Evolutionary conservation across 108 stramenopile species (phyloP), one percentile per base, ranked within the genome.

Genomic region (Conticribra weissflogii): DNA sequence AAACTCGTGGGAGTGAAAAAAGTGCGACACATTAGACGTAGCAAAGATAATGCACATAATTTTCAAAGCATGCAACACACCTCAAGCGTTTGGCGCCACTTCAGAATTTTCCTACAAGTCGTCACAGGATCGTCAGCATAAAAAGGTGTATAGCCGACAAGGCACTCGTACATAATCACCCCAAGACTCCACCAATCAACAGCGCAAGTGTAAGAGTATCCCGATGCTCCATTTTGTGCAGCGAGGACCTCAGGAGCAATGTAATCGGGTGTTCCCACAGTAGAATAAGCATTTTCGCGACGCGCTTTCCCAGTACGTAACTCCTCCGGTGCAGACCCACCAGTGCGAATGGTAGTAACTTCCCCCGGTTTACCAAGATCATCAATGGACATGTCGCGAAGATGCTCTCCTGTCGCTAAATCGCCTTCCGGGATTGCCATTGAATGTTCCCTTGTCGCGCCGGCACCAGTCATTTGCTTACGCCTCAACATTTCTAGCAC

Each of bases 171-270:
- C 97, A 99, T 98, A 70, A 99, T 99, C 8, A 99, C 98, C 12
- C 99, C 99, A 33, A 99, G 76, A 45, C 86, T 88, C 98, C 99
- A 99, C 99, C 99, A 99, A 85, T 99, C 99, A 25, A 98, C 97
- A 46, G 95, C 95, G 65, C 92, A 95, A 16, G 96, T 98, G 72
- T 99, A 99, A 16, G 96, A 97, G 60, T 89, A 92, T 31, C 93
- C 92, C 2, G 90, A 90, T 46, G 90, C 88, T 66, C 97, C 96
- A 72, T 94, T 94, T 61, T 95, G 95, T 24, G 92, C 93, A 12
- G 93, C 93, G 54, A 99, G 82, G 28, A 98, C 99, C 68, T 99
- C 99, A 9, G 98, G 98, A 7, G 98, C 98, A 71, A 99, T 99
- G 85, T 99, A 99, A 72, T 99, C 99, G 3, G 98, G 98, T 22